Evolutionary conservation across 176 grass and related monocot species (phyloP), one percentile per base, ranked within the genome.

Genomic region (Lolium multiflorum): DNA sequence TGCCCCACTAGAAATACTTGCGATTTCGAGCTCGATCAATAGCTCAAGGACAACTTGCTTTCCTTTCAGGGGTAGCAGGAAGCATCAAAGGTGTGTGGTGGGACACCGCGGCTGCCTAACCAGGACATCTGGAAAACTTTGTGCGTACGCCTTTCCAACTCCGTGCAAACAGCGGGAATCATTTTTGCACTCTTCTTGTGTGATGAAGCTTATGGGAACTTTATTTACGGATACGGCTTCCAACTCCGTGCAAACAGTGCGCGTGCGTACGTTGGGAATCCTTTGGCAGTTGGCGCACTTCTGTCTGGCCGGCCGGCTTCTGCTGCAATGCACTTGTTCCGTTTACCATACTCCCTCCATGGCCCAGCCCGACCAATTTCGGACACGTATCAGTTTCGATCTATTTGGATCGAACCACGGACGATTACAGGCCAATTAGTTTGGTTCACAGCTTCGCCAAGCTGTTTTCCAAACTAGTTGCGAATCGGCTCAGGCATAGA

Each of bases 1-100:
- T 44, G 14, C 63, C 87, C 74, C 54, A 79, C 20, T 71, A 7
- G 7, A 41, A 54, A 74, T 13, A 51, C 11, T 74, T 87, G 56
- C 12, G 6, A 24, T n/a, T 11, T 13, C 49, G 25, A 79, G 63
- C 26, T 52, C 3, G n/a, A 31, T 60, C n/a, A 60, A 22, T 13
- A 16, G 51, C 51, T 54, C 2, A 16, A 54, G 51, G 51, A 54
- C 51, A 51, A 51, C 3, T 16, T 16, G 69, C 66, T 44, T 59
- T 60, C 56, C 20, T 58, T 58, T 9, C 15, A n/a, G 56, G 55
- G 20, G 14, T 3, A 67, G 86, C 72, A 62, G 22, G 4, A 60
- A 51, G 48, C 72, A 79, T 11, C 70, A 25, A 43, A 48, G n/a
- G 20, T 24, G 41, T 21, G 37, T 12, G 69, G 17, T 49, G 44